Evolutionary conservation across 345 rosid genomes (phyloP), one percentile per base, ranked within the genome.

Genomic region (Salix purpurea): DNA sequence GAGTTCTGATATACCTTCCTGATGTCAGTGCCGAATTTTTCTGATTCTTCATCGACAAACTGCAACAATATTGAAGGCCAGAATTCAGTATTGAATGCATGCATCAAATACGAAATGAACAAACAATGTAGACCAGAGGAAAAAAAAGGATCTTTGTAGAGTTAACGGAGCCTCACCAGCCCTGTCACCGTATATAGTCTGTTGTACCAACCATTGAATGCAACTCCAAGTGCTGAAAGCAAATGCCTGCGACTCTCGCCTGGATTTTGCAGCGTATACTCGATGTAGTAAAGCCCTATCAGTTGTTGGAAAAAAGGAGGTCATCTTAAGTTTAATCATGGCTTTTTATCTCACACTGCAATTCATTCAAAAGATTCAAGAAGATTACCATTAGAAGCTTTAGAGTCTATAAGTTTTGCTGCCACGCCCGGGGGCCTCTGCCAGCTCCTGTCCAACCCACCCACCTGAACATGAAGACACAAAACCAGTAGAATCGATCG

Each of bases 381-480:
- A 24, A 58, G 54, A 46, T 78, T 85, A 93, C 97, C 97, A 4
- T 93, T 91, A 4, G 92, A 15, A 64, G 92, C 74, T 89, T 82
- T 89, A 81, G 87, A 86, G 74, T 88, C 86, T 48, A 93, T 72
- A 64, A 95, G 93, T 76, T 93, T 91, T 56, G 98, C 99, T 15
- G 85, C 82, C 11, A 90, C 96, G 24, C 98, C 99, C 1, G 96
- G 88, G 2, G 98, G 94, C 76, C 86, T 89, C 78, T 86, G 90
- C 97, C 98, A 95, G 89, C 99, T 93, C 83, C 98, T 88, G 69
- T 95, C 99, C 85, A 93, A 80, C 75, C 97, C 98, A 82, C 97
- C 83, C 28, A 92, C 94, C 97, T 91, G 76, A 26, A 2, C 15
- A 42, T n/a, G 11, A 42, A 30, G 36, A 67, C 32, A 72, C 4